Evolutionary conservation across 2,329 filamentous ascomycete genomes (phyloP).

Genomic region (Fusarium sp.): DNA sequence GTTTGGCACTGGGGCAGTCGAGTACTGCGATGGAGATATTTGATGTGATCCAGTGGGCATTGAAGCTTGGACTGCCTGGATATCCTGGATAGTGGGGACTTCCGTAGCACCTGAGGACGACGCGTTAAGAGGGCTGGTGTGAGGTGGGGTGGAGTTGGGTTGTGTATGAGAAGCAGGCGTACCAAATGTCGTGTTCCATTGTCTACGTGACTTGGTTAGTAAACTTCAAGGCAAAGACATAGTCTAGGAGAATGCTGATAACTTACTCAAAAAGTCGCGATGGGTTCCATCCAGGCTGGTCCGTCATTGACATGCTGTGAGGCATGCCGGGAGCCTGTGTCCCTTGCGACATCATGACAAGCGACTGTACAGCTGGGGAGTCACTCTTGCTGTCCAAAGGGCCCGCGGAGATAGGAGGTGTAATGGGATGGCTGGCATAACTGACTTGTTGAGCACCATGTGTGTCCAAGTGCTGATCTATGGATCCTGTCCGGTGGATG

Average conservation of each 20-base stretch:
- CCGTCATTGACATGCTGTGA: constrained; percentile 72
- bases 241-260: background rate
- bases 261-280: constrained; percentile 91
- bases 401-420: constrained; percentile 83
- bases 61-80: constrained; percentile 63
- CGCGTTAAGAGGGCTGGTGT: constrained; percentile 67
- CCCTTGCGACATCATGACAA: constrained; percentile 78
- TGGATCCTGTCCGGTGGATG: constrained; percentile 62
- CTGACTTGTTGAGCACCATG: constrained; percentile 73
- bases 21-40: constrained; percentile 67
- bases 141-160: constrained; percentile 55
- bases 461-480: constrained; percentile 70
- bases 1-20: constrained; percentile 66
- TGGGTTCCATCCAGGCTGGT: constrained; percentile 84
- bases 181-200: constrained; percentile 97
- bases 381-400: constrained; percentile 83
- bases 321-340: constrained; percentile 67
- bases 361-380: constrained; percentile 79
- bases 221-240: background rate
- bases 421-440: constrained; percentile 80
- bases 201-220: constrained; percentile 66
- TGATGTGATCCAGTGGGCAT: constrained; percentile 63
- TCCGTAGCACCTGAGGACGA: constrained; percentile 69
- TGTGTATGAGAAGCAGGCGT: constrained; percentile 65
- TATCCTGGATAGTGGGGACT: constrained; percentile 68